These are phyloP conservation scores for Aphanoascus verrucosus DNA, from an alignment of 2,329 filamentous ascomycete species.

Conservation along the genomic window DNA sequence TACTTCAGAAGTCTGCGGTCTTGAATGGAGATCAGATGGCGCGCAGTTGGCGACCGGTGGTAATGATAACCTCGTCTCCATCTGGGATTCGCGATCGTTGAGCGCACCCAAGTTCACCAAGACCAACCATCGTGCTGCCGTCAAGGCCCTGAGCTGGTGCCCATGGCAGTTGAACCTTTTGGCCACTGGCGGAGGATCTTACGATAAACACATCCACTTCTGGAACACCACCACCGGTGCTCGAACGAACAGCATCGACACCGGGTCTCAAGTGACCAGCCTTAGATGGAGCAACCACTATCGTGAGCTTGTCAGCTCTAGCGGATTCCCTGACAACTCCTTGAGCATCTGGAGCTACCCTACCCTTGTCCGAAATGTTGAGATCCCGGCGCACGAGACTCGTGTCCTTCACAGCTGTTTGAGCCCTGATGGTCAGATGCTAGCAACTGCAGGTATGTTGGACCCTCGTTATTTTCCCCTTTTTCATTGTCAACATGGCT, in stretches of 20 bases:
- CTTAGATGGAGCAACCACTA: constrained; percentile 94
- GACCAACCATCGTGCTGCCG: constrained; percentile 97
- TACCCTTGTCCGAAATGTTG: constrained; percentile 88
- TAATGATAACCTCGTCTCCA: constrained; percentile 97
- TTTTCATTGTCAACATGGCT: constrained; percentile 11
- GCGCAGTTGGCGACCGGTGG: constrained; percentile 94
- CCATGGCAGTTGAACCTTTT: constrained; percentile 97
- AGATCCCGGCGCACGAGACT: constrained; percentile 96
- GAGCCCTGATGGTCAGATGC: constrained; percentile 94
- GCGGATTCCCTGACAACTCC: constrained; percentile 98
- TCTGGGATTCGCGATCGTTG: constrained; percentile 94
- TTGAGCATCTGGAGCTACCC: constrained; percentile 99
- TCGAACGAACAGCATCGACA: constrained; percentile 97
- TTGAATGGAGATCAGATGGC: constrained; percentile 95
- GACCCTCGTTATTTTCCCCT: background rate
- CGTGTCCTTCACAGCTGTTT: constrained; percentile 92
- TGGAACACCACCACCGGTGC: constrained; percentile 99
- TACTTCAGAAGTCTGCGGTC: constrained; percentile 93
- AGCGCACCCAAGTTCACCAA: constrained; percentile 97
- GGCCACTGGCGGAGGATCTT: constrained; percentile 88
- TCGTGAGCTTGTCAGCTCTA: constrained; percentile 95
- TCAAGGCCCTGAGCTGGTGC: constrained; percentile 98
- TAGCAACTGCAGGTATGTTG: constrained; percentile 71
- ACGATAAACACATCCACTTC: constrained; percentile 98
- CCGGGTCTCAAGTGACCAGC: constrained; percentile 91